These are phyloP conservation scores for Bryopsis sp. DNA, from an alignment of 139 green algal genomes.

Conservation along the genomic window DNA sequence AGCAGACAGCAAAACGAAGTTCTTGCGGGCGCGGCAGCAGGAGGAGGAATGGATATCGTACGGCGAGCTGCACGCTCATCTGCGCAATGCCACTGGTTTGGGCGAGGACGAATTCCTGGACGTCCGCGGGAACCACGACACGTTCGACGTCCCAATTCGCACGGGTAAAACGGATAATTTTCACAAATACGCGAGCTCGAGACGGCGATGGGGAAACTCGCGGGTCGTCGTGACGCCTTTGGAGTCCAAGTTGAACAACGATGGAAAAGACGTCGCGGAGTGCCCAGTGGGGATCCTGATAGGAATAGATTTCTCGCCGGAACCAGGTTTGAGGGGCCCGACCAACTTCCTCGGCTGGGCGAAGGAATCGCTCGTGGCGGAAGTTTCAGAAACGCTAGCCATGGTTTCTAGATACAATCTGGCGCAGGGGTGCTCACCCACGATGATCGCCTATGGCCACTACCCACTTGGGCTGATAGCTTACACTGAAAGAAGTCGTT, in stretches of 20 bases:
- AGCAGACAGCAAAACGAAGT: not conserved
- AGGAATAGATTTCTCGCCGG: conserved; percentile 43
- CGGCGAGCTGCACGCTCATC: not conserved
- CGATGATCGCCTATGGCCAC: conserved; percentile 47
- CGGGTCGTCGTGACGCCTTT: conserved; percentile 18
- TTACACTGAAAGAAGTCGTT: not conserved
- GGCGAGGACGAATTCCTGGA: conserved; percentile 33
- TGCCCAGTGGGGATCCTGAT: conserved; percentile 37
- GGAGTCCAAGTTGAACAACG: not conserved
- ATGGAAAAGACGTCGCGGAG: not conserved
- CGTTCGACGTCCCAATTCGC: conserved; percentile 37
- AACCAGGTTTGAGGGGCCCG: conserved; percentile 40
- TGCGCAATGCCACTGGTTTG: not conserved
- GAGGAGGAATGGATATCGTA: conserved; percentile 12
- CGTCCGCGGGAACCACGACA: conserved; percentile 60
- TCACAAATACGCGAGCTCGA: conserved; percentile 6
- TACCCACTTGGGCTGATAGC: conserved; percentile 45
- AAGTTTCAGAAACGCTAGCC: not conserved
- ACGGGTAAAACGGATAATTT: conserved; percentile 37
- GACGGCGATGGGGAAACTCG: not conserved
- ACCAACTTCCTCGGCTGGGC: conserved; percentile 50
- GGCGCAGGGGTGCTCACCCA: not conserved
- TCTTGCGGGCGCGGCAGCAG: not conserved
- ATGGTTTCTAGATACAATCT: not conserved
- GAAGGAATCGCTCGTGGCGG: not conserved